Base-by-base conservation (phyloP, 495 filamentous ascomycete species). In the Penicillium longicatenatum region DNA sequence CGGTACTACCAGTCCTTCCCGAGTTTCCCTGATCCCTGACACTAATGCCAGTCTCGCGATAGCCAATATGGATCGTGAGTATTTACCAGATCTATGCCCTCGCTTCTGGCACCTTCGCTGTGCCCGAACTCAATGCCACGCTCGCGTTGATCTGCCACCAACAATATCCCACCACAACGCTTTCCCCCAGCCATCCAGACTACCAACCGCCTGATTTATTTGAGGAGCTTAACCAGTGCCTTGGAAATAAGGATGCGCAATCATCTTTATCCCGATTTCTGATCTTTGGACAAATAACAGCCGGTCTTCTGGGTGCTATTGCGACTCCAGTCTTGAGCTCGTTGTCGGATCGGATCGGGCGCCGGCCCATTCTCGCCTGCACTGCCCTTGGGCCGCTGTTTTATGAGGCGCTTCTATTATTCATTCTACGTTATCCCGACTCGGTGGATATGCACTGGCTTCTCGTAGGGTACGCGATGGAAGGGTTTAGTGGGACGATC, bases 31-130 rank as follows among this genome's bases (percentile, higher is more conserved):
- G 11, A 39, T 39, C 35, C 35, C 35, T 39, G 11, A 14, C n/a
- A 26, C n/a, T 39, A 10, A 39, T 17, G 6, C 11, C 35, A 39
- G 12, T 10, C n/a, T 39, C 19, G 58, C 82, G 26, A 26, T 26
- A 84, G 58, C 75, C 82, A 70, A 77, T 78, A 78, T 55, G 46
- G 41, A 20, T 44, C 11, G 48, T 55, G 29, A n/a, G 11, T 11
- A 35, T 49, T 19, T 55, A 26, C 29, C 11, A n/a, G 19, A 37
- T 52, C 7, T 58, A 52, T 37, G 9, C 11, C 6, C 22, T 58
- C 22, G 26, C 26, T 11, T 43, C 31, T 29, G 55, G 55, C 26
- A 47, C 30, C 50, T 53, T 59, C 9, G 33, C 33, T 16, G 44
- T 59, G 22, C 50, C 57, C 11, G 57, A 59, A 24, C 20, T 59